Base-by-base conservation (phyloP, 257 asterid genomes). In the Nicotiana tabacum region DNA sequence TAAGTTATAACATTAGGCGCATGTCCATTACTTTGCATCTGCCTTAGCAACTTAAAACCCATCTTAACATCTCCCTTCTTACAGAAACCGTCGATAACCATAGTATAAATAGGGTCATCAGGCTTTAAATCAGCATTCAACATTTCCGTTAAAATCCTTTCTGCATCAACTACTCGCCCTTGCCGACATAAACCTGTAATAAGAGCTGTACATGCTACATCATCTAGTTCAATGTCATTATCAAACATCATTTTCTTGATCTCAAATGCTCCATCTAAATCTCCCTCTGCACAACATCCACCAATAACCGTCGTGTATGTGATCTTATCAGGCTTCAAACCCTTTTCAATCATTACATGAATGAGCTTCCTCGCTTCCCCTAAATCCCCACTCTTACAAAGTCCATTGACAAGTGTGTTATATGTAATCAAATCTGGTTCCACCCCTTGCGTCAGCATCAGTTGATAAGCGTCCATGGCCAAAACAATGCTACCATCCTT, bases 321-420 rank as follows among this genome's bases (percentile, higher is more conserved):
- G 67, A 93, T 83, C 85, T 84, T 96, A 81, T 96, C 99, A 4
- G 98, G 97, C 90, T 91, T 94, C 87, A 96, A 83, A 37, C 98
- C 97, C 87, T 90, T 94, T 72, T 29, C 30, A 3, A 69, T 85
- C 97, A 96, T 91, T 88, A 90, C 92, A 56, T 82, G 83, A 35
- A 92, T 70, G 84, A 94, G 91, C 65, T 84, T 85, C 35, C 32
- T 85, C 1, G 95, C 97, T 87, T 87, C 81, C 81, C 83, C 87
- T 72, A 93, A 70, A 72, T 93, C 94, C 24, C 94, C 94, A 30
- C 88, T 91, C 92, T 89, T 93, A 85, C 97, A 93, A 55, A 94
- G 91, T 79, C 97, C 99, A 74, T 91, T 77, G 2, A 91, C 87
- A 21, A 96, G 85, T 24, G 98, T 86, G 72, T 96, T 93, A 81